Evolutionary conservation across 768 basidiomycete species (phyloP).

Genomic region (Lepiota venenata): DNA sequence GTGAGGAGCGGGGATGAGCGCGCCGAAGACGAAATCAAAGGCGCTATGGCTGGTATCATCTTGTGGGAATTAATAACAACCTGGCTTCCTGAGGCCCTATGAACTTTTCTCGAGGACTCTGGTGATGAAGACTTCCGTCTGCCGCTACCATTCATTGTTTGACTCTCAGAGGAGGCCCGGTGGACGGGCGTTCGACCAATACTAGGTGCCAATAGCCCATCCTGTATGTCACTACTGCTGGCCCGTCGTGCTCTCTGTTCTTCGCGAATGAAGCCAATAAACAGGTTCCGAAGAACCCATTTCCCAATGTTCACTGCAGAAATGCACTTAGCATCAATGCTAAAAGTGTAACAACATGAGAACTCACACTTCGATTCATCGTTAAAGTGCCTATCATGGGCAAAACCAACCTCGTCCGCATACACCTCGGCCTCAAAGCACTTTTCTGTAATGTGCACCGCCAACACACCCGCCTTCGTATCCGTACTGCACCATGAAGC

Average conservation of each 20-base stretch:
- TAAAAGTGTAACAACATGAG: neutral
- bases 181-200: conserved; percentile 15
- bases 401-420: conserved; percentile 84
- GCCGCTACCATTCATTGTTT: neutral
- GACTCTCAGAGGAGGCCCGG: neutral
- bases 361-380: conserved; percentile 82
- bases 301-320: conserved; percentile 84
- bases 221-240: conserved; percentile 19
- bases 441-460: conserved; percentile 81
- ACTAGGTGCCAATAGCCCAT: conserved; percentile 19
- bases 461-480: conserved; percentile 85
- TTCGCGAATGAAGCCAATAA: conserved; percentile 72
- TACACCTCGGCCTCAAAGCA: conserved; percentile 96
- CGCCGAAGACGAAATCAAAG: conserved; percentile 35
- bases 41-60: conserved; percentile 64
- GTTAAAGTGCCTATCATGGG: conserved; percentile 52
- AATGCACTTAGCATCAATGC: neutral
- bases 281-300: conserved; percentile 87
- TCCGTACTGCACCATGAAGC: conserved; percentile 85
- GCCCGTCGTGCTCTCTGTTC: conserved; percentile 41
- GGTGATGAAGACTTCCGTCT: neutral
- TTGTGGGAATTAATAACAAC: conserved; percentile 57
- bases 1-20: conserved; percentile 55
- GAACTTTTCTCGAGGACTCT: conserved; percentile 6
- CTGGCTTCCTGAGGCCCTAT: conserved; percentile 12